A percentile compares a stretch with the other conserved stretches of the same genome.
These are phyloP conservation scores for Arthroderma uncinatum DNA, from an alignment of 2,329 filamentous ascomycete species.

Conservation along the genomic window DNA sequence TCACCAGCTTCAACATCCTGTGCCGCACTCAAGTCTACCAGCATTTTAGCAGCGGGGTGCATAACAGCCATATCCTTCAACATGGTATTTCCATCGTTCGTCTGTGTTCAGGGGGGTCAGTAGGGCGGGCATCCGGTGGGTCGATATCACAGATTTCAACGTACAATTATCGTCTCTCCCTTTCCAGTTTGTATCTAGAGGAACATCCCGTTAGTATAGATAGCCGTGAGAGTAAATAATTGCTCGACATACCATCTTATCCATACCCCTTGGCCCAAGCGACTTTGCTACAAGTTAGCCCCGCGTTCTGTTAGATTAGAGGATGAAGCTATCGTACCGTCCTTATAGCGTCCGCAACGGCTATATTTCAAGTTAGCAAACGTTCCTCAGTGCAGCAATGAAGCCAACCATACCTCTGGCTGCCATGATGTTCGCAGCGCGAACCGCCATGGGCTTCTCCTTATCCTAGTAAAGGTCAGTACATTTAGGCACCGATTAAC, in stretches of 20 bases:
- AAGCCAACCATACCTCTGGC: slow-evolving; percentile 60
- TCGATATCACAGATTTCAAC: slow-evolving; percentile 14
- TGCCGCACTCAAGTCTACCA: slow-evolving; percentile 91
- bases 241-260: slow-evolving; percentile 63
- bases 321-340: slow-evolving; percentile 44
- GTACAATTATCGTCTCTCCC: slow-evolving; percentile 84
- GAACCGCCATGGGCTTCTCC: slow-evolving; percentile 97
- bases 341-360: slow-evolving; percentile 93
- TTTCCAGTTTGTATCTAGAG: slow-evolving; percentile 75
- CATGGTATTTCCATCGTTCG: slow-evolving; percentile 99
- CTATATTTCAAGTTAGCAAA: slow-evolving; percentile 40
- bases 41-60: slow-evolving; percentile 99
- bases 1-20: slow-evolving; percentile 98
- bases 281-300: slow-evolving; percentile 45
- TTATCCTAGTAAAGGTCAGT: slow-evolving; percentile 48
- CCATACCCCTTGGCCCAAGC: slow-evolving; percentile 91
- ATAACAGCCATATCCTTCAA: slow-evolving; percentile 97
- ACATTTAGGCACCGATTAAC: not conserved
- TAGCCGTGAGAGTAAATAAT: not conserved
- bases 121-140: not conserved
- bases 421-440: slow-evolving; percentile 91
- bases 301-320: slow-evolving; percentile 21
- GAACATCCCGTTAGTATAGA: slow-evolving; percentile 1
- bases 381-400: not conserved
- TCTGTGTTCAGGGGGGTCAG: slow-evolving; percentile 34